Evolutionary conservation across 768 basidiomycete genomes (phyloP).

Genomic region (Termitomyces sp.): DNA sequence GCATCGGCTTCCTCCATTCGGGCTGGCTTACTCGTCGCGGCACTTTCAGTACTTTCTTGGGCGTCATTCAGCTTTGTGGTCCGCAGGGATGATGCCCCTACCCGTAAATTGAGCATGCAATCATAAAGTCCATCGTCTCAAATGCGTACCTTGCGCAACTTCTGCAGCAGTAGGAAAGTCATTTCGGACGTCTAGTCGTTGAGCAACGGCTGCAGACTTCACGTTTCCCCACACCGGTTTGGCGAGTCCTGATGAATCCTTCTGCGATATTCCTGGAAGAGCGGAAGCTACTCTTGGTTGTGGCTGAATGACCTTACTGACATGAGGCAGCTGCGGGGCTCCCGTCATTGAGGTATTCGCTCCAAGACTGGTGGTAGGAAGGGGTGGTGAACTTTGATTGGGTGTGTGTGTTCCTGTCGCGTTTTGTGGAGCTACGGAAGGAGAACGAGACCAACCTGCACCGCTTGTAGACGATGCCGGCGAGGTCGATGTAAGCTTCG

Average conservation of each 20-base stretch:
- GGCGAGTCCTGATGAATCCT: constrained; percentile 26
- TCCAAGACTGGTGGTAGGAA: constrained; percentile 31
- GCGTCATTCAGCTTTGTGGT: constrained; percentile 35
- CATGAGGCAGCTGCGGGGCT: constrained; percentile 52
- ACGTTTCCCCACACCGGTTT: constrained; percentile 77
- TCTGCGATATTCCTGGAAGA: constrained; percentile 28
- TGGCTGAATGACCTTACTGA: constrained; percentile 65
- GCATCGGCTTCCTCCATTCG: constrained; percentile 85
- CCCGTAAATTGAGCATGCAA: constrained; percentile 7
- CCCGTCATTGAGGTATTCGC: constrained; percentile 25
- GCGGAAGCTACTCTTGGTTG: constrained; percentile 47
- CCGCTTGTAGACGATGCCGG: constrained; percentile 54
- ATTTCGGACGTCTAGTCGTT: constrained; percentile 42
- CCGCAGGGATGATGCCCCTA: constrained; percentile 30
- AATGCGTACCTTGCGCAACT: constrained; percentile 73
- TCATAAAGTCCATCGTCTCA: background rate
- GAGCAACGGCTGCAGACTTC: constrained; percentile 35
- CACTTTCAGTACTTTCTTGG: constrained; percentile 50
- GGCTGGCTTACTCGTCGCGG: constrained; percentile 55
- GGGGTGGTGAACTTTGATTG: constrained; percentile 38
- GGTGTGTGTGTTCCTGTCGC: constrained; percentile 41
- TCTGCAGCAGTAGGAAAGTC: constrained; percentile 99
- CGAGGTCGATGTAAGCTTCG: constrained; percentile 75
- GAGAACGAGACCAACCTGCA: constrained; percentile 77
- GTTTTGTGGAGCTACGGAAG: constrained; percentile 65